These are phyloP conservation scores for Aspergillus hiratsukae DNA, from an alignment of 2,329 filamentous ascomycete genomes.

Conservation along the genomic window DNA sequence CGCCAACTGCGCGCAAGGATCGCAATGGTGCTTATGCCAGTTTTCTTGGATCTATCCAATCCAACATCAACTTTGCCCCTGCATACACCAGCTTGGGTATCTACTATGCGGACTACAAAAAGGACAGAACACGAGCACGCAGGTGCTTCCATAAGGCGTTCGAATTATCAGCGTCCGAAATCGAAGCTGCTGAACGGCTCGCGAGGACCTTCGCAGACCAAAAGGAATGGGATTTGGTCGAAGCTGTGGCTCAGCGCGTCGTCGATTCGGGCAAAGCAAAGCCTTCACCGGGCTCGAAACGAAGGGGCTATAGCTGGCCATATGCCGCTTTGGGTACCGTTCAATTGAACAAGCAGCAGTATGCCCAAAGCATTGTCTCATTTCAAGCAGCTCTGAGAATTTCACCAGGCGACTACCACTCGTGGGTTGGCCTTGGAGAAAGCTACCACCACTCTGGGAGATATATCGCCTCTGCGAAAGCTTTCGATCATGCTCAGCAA, in stretches of 20 bases:
- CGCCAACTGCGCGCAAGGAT: slow-evolving; percentile 69
- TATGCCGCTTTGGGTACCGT: slow-evolving; percentile 91
- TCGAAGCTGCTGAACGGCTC: slow-evolving; percentile 80
- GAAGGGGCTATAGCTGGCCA: slow-evolving; percentile 91
- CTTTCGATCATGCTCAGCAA: slow-evolving; percentile 77
- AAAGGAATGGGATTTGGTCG: slow-evolving; percentile 93
- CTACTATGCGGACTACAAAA: slow-evolving; percentile 87
- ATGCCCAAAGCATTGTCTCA: slow-evolving; percentile 79
- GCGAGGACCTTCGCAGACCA: slow-evolving; percentile 82
- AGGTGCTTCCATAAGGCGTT: slow-evolving; percentile 95
- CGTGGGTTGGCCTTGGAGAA: slow-evolving; percentile 94
- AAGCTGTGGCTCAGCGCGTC: slow-evolving; percentile 83
- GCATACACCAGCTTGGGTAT: slow-evolving; percentile 87
- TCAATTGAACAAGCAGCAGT: slow-evolving; percentile 91
- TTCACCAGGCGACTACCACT: slow-evolving; percentile 82
- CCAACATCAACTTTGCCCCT: slow-evolving; percentile 80
- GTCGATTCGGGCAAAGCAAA: slow-evolving; percentile 92
- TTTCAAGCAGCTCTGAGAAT: slow-evolving; percentile 87
- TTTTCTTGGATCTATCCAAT: slow-evolving; percentile 79
- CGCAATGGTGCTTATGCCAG: slow-evolving; percentile 77
- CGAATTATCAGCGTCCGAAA: slow-evolving; percentile 81
- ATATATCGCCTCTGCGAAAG: slow-evolving; percentile 89
- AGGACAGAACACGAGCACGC: slow-evolving; percentile 79
- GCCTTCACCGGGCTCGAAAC: slow-evolving; percentile 86
- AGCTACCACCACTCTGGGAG: slow-evolving; percentile 92